Conservation (phyloP, 2,329 filamentous ascomycete genomes). For the Clarireedia hainanense region DNA sequence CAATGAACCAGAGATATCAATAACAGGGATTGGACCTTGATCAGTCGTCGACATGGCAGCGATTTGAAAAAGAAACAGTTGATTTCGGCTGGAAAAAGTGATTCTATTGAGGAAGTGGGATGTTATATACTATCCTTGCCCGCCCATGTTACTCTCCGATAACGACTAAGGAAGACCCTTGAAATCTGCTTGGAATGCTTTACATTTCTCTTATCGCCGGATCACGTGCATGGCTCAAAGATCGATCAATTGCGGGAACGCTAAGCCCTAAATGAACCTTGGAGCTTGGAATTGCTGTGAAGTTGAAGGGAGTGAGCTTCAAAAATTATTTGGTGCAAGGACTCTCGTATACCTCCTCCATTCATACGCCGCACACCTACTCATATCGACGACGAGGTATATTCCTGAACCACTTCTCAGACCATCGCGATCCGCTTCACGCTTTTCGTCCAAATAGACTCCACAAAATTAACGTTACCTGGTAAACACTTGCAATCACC, state of each 20-base stretch:
- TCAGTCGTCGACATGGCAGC: constrained; percentile 1
- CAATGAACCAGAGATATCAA: constrained; percentile 63
- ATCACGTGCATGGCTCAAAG: not conserved
- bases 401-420: not conserved
- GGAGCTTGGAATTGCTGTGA: not conserved
- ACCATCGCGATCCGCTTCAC: too few relatives aligned
- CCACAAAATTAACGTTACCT: too few relatives aligned
- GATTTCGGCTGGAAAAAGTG: too few relatives aligned
- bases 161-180: too few relatives aligned
- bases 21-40: constrained; percentile 57
- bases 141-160: not conserved
- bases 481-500: too few relatives aligned
- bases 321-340: not conserved
- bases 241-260: not conserved
- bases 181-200: too few relatives aligned
- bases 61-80: too few relatives aligned
- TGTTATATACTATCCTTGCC: not conserved
- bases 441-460: too few relatives aligned
- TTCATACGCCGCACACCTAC: too few relatives aligned
- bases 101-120: not conserved
- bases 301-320: not conserved
- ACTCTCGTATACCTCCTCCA: too few relatives aligned
- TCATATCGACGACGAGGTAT: not conserved
- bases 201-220: too few relatives aligned
- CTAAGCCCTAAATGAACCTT: not conserved